These are phyloP conservation scores for Trichosporon ovoides DNA, from an alignment of 1,284 basidiomycete genomes.

Conservation along the genomic window DNA sequence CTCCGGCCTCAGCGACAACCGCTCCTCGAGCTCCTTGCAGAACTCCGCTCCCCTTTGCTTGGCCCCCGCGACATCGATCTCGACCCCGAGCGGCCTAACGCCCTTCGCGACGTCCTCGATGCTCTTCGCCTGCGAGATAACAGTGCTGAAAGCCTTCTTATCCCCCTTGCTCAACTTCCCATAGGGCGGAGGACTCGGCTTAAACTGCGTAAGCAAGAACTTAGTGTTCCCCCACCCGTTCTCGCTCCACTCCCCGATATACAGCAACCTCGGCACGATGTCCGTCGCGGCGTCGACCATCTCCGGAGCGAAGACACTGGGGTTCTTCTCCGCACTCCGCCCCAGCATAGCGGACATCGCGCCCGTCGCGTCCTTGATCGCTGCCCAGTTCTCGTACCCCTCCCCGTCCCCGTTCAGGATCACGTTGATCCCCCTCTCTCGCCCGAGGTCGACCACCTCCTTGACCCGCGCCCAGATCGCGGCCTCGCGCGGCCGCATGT, in stretches of 20 bases:
- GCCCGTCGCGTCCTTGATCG: conserved; percentile 68
- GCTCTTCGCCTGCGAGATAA: conserved; percentile 60
- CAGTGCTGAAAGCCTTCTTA: conserved; percentile 57
- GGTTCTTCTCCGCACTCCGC: conserved; percentile 86
- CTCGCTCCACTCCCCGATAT: conserved; percentile 64
- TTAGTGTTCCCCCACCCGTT: conserved; percentile 86
- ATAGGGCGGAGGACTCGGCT: conserved; percentile 53
- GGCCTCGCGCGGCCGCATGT: conserved; percentile 78
- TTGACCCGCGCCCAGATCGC: conserved; percentile 73
- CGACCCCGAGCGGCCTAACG: conserved; percentile 12
- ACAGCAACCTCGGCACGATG: conserved; percentile 66
- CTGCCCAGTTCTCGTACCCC: conserved; percentile 69
- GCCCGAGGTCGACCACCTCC: conserved; percentile 70
- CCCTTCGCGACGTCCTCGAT: conserved; percentile 57
- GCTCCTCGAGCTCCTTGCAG: conserved; percentile 13
- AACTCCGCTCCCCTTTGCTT: conserved; percentile 15
- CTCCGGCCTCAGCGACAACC: conserved; percentile 11
- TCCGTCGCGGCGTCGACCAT: conserved; percentile 66
- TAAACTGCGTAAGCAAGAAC: conserved; percentile 80
- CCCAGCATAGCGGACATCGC: conserved; percentile 96
- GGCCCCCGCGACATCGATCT: conserved; percentile 49
- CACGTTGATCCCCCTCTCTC: conserved; percentile 63
- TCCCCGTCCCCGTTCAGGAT: conserved; percentile 92
- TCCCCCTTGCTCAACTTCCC: conserved; percentile 57
- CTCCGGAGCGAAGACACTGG: conserved; percentile 70